phyloP scores from a whole-genome alignment of 1,284 basidiomycete genomes.

The Dichomitus squalens region DNA sequence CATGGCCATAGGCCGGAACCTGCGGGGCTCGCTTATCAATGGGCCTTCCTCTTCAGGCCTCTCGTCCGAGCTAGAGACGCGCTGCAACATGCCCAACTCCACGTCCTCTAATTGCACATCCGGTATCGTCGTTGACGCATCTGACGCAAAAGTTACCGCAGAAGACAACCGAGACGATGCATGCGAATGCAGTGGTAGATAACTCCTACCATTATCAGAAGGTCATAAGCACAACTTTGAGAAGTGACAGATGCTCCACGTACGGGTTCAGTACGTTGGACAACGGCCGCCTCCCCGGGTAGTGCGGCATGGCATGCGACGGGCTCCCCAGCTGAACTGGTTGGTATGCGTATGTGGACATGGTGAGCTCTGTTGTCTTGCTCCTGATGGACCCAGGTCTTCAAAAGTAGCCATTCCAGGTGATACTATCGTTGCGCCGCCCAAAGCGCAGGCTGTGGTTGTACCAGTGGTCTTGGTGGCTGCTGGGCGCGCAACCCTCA shows the following conservation, averaged over 20 bases:
- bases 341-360: no score
- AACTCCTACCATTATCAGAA: background rate
- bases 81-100: background rate
- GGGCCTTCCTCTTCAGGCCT: background rate
- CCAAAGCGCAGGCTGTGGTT: background rate
- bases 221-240: background rate
- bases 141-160: background rate
- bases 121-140: background rate
- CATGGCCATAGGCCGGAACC: background rate
- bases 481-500: background rate
- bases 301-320: no score
- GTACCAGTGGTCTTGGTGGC: background rate
- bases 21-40: background rate
- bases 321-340: no score
- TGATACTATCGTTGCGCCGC: background rate
- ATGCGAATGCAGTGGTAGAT: background rate
- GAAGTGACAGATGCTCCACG: background rate
- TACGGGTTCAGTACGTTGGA: no score
- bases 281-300: no score
- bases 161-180: background rate
- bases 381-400: background rate
- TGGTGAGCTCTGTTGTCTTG: no score
- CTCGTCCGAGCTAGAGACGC: background rate
- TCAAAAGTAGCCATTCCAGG: background rate
- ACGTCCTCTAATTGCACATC: no score